Evolutionary conservation across 352 stramenopile genomes (phyloP).

Genomic region (Globisporangium megalacanthum): DNA sequence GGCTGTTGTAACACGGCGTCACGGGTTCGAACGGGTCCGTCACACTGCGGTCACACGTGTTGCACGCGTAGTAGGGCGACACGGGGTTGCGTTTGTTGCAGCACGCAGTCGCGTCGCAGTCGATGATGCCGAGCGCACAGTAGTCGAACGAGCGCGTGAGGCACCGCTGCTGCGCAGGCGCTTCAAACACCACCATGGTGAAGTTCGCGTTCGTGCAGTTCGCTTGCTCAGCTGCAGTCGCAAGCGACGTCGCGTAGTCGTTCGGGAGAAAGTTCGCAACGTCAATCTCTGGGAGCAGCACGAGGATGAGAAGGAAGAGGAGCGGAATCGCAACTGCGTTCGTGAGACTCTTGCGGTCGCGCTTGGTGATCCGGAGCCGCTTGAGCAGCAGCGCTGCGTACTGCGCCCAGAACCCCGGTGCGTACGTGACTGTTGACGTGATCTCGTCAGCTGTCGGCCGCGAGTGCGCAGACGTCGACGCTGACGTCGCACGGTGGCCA

Average conservation of each 20-base stretch:
- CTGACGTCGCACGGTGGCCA: constrained; percentile 32
- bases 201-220: constrained; percentile 19
- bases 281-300: constrained; percentile 43
- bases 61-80: constrained; percentile 41
- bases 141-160: constrained; percentile 22
- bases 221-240: constrained; percentile 17
- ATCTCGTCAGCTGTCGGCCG: constrained; percentile 18
- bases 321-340: constrained; percentile 58
- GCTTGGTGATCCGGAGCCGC: constrained; percentile 51
- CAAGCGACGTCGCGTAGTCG: constrained; percentile 23
- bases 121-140: constrained; percentile 30
- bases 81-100: constrained; percentile 26
- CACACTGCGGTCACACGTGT: constrained; percentile 13
- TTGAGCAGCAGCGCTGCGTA: constrained; percentile 48
- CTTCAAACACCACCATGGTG: constrained; percentile 18
- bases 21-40: constrained; percentile 1
- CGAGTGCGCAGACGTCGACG: constrained; percentile 25
- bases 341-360: constrained; percentile 56
- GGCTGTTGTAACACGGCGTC: constrained; percentile 23
- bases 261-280: constrained; percentile 35
- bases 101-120: constrained; percentile 31
- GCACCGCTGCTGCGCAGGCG: constrained; percentile 4
- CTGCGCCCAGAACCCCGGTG: constrained; percentile 33
- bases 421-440: constrained; percentile 16
- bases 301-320: constrained; percentile 48